phyloP scores from a whole-genome alignment of 345 rosid species.

The Mallotus nudiflorus region DNA sequence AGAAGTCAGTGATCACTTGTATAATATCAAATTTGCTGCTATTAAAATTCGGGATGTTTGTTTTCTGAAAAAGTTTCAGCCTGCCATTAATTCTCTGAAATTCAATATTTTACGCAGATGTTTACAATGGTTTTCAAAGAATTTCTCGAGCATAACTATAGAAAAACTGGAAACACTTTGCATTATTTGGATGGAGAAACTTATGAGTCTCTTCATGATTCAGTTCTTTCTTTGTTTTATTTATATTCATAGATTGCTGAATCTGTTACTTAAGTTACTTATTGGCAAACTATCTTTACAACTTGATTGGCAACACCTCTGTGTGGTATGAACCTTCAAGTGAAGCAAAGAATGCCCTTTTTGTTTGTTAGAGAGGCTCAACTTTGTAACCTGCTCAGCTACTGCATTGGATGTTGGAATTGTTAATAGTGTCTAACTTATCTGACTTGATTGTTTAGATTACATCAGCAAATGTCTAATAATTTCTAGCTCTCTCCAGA shows the following conservation, averaged over 20 bases:
- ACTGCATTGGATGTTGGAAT: too few species aligned
- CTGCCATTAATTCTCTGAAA: not conserved
- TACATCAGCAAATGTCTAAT: not conserved
- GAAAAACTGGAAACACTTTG: not conserved
- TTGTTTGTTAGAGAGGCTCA: not conserved
- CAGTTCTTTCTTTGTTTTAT: not conserved
- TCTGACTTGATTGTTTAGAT: not conserved
- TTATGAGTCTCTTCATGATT: not conserved
- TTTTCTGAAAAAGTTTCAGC: too few species aligned
- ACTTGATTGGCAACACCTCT: too few species aligned
- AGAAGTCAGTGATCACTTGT: not conserved
- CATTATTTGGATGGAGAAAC: too few species aligned
- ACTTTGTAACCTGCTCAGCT: not conserved
- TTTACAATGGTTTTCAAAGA: not conserved
- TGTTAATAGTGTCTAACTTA: too few species aligned
- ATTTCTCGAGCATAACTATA: not conserved
- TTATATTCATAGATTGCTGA: not conserved
- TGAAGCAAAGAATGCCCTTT: not conserved
- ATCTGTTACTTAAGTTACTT: not conserved
- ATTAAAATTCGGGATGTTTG: not conserved
- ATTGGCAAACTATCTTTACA: not conserved
- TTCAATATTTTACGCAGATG: not conserved
- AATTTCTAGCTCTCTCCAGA: slow-evolving; percentile 22
- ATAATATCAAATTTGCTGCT: not conserved
- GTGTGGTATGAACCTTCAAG: not conserved